Percentiles rank a stretch among this genome's conserved stretches.
Conservation (phyloP, 139 green algal species). For the Chlamydomonas applanata region DNA sequence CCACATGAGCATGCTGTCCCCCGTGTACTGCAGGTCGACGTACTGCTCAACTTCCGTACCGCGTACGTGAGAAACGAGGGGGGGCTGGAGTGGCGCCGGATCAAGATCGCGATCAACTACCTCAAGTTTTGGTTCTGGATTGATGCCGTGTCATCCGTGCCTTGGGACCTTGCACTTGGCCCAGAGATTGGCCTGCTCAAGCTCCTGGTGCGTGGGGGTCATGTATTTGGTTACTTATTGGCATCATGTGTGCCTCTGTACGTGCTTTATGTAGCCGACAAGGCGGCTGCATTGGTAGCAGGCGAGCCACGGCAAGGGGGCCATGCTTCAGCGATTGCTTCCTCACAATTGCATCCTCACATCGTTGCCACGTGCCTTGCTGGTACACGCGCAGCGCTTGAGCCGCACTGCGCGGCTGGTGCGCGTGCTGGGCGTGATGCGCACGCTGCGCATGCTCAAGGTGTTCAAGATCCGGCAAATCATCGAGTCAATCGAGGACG, state of each 20-base stretch:
- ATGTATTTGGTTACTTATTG: too few species aligned
- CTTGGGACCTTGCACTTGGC: neutral
- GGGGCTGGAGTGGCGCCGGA: neutral
- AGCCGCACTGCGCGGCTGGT: conserved; percentile 7
- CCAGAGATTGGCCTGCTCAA: neutral
- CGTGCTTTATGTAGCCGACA: too few species aligned
- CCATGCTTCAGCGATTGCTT: too few species aligned
- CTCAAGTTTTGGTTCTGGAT: conserved; percentile 11
- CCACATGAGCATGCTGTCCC: too few species aligned
- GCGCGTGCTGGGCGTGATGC: neutral
- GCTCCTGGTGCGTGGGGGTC: too few species aligned
- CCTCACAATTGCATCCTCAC: too few species aligned
- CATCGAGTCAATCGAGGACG: neutral
- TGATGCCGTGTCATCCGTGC: neutral
- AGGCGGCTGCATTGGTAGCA: too few species aligned
- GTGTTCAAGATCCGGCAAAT: conserved; percentile 5
- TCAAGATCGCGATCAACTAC: neutral
- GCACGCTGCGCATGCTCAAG: conserved; percentile 2
- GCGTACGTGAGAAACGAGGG: conserved; percentile 16
- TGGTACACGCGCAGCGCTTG: too few species aligned
- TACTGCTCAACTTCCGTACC: conserved; percentile 32
- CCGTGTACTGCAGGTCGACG: conserved; percentile 16
- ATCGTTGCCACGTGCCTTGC: too few species aligned
- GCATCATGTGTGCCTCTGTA: too few species aligned
- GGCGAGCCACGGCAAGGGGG: too few species aligned